Evolutionary conservation across 2,329 filamentous ascomycete species (phyloP).

Genomic region (Diaporthe destruens): DNA sequence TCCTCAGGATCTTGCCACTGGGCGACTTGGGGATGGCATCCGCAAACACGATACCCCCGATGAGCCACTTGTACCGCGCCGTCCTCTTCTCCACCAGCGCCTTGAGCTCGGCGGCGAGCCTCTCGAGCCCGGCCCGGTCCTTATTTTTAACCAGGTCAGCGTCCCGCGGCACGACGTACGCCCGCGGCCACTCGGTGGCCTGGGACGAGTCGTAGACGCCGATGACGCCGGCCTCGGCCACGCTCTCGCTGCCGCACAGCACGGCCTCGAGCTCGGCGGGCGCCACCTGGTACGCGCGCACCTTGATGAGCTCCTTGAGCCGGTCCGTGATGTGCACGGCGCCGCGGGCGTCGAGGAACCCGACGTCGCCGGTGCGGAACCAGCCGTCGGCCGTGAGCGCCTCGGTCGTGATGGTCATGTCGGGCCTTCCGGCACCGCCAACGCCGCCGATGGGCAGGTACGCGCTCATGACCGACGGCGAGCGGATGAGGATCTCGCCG

Average conservation of each 20-base stretch:
- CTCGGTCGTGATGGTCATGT: conserved; percentile 55
- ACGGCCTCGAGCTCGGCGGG: conserved; percentile 58
- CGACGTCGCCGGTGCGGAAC: conserved; percentile 80
- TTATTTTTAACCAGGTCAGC: conserved; percentile 37
- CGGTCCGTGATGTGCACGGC: conserved; percentile 77
- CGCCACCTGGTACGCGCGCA: conserved; percentile 58
- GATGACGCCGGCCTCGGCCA: conserved; percentile 67
- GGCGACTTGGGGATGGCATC: conserved; percentile 78
- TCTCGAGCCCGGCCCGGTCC: conserved; percentile 54
- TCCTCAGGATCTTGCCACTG: conserved; percentile 59
- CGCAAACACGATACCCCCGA: conserved; percentile 76
- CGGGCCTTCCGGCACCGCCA: conserved; percentile 40
- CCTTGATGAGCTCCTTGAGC: conserved; percentile 72
- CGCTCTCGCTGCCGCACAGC: conserved; percentile 49
- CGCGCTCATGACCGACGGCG: conserved; percentile 74
- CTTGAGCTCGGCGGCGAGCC: conserved; percentile 66
- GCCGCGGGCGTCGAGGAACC: conserved; percentile 66
- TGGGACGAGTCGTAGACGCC: conserved; percentile 64
- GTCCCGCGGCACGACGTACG: conserved; percentile 62
- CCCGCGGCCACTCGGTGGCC: conserved; percentile 71
- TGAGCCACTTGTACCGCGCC: conserved; percentile 74
- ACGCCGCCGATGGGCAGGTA: conserved; percentile 72
- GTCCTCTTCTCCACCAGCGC: conserved; percentile 70
- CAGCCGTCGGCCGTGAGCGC: conserved; percentile 69
- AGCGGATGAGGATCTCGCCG: conserved; percentile 76